phyloP scores from a whole-genome alignment of 2,329 filamentous ascomycete genomes.

The Hypoxylon sp. region DNA sequence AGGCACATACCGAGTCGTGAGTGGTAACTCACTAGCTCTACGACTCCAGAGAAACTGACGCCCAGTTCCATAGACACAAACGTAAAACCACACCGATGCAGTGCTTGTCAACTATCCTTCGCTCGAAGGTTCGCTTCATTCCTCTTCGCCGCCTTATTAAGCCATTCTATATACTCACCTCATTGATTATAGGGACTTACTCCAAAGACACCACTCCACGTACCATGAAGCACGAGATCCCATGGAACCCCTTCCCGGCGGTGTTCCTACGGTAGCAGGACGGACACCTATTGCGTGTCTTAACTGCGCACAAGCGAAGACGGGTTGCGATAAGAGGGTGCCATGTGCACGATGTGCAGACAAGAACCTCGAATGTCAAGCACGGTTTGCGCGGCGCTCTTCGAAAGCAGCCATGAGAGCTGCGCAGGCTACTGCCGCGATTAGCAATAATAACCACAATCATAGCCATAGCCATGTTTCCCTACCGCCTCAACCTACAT shows the following conservation, averaged over 20 bases:
- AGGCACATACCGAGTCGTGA: slow-evolving; percentile 66
- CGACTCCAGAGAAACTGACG: slow-evolving; percentile 33
- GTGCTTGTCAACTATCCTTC: slow-evolving; percentile 63
- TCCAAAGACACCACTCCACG: slow-evolving; percentile 64
- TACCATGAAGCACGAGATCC: slow-evolving; percentile 64
- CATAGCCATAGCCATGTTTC: slow-evolving; percentile 39
- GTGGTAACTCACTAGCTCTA: slow-evolving; percentile 42
- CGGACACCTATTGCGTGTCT: slow-evolving; percentile 62
- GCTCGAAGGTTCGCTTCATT: slow-evolving; percentile 57
- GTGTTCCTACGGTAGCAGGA: slow-evolving; percentile 57
- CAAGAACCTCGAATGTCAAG: slow-evolving; percentile 62
- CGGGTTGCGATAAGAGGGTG: slow-evolving; percentile 63
- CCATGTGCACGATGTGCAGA: slow-evolving; percentile 64
- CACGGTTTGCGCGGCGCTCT: slow-evolving; percentile 64
- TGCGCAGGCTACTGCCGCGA: slow-evolving; percentile 56
- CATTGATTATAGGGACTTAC: slow-evolving; percentile 58
- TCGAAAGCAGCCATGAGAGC: slow-evolving; percentile 61
- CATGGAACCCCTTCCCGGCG: slow-evolving; percentile 59
- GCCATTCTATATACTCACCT: slow-evolving; percentile 34
- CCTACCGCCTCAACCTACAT: slow-evolving; percentile 39
- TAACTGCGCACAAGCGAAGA: slow-evolving; percentile 64
- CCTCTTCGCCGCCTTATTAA: slow-evolving; percentile 13
- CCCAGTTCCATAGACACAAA: slow-evolving; percentile 60
- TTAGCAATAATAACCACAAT: slow-evolving; percentile 45
- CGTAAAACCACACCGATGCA: slow-evolving; percentile 66